Evolutionary conservation across 352 stramenopile genomes (phyloP), one percentile per base, ranked within the genome.

Genomic region (Pythium coloratum): DNA sequence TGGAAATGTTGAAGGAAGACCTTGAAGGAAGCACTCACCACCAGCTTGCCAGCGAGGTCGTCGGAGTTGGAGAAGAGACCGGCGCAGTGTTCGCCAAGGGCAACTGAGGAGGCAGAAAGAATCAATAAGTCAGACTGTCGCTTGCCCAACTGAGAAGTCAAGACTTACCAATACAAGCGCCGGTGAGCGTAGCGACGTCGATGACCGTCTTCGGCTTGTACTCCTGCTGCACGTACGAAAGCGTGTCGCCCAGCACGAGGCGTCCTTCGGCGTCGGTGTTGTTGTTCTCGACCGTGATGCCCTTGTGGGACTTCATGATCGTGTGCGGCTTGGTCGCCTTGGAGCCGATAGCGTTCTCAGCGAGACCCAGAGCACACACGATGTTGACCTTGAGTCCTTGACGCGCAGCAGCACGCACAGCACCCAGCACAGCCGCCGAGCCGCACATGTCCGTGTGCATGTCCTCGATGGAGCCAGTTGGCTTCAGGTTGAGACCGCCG

Each of bases 401-500:
- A 24, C 86, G 85, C 16, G 85, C 84, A 20, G 85, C 85, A 2
- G 87, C 87, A 55, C 87, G 84, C 30, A 95, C 72, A 38, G 90
- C 81, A 26, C 90, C 88, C 55, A 97, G 76, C 32, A 96, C 90
- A 42, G 89, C 89, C 24, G 91, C 91, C 5, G 86, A 95, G 42
- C 91, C 91, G 57, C 91, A 96, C 89, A 96, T 97, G 75, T 97
- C 91, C 5, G 89, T 93, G 71, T 97, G 91, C 91, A 97, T 97
- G 62, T 96, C 84, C 63, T 97, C 90, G 13, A 97, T 97, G 69
- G 76, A 79, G 46, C 92, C 82, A 13, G 90, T 95, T 0, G 91
- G 89, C 79, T 98, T 98, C 49, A 98, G 77, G 79, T 98, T 97
- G 61, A 98, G 78, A 14, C 95, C 95, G n/a, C 95, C 95, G 0